Percentiles rank a stretch among this genome's conserved stretches.
Conservation (phyloP, 2,329 filamentous ascomycete species). For the Fusarium redolens region DNA sequence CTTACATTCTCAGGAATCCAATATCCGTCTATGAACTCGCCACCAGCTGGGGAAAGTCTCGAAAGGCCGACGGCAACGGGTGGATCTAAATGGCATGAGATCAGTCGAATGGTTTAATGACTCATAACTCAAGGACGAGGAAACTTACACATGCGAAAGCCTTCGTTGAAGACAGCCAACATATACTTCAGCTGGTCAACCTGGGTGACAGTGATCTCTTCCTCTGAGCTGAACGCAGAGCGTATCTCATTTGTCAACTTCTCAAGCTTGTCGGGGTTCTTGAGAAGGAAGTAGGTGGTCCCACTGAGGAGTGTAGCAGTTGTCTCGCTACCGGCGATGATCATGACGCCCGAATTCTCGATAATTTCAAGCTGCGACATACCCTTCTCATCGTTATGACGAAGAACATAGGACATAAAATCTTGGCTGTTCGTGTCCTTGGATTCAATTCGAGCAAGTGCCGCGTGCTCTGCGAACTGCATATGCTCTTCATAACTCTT, state of each 20-base stretch:
- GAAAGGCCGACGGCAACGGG: background rate
- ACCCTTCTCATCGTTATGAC: slow-evolving; percentile 7
- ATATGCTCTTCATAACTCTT: background rate
- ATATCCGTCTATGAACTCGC: slow-evolving; percentile 6
- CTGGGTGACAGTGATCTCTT: background rate
- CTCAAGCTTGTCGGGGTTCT: background rate
- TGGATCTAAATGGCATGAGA: background rate
- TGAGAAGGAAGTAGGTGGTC: background rate
- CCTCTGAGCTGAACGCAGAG: background rate
- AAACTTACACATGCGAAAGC: background rate
- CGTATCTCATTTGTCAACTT: background rate
- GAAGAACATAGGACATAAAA: slow-evolving; percentile 14
- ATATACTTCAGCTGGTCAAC: slow-evolving; percentile 9
- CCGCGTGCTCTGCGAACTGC: background rate
- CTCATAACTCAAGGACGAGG: no score
- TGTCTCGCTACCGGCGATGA: slow-evolving; percentile 2
- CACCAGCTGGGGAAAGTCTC: background rate
- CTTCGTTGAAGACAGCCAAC: background rate
- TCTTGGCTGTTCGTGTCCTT: background rate
- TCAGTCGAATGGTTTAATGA: no score
- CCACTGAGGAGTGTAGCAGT: slow-evolving; percentile 10
- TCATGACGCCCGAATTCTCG: background rate
- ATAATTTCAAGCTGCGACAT: slow-evolving; percentile 6
- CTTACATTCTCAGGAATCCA: slow-evolving; percentile 3
- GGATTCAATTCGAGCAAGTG: background rate